Evolutionary conservation across 2,329 filamentous ascomycete species (phyloP).

Genomic region (Cryphonectria carpinicola): DNA sequence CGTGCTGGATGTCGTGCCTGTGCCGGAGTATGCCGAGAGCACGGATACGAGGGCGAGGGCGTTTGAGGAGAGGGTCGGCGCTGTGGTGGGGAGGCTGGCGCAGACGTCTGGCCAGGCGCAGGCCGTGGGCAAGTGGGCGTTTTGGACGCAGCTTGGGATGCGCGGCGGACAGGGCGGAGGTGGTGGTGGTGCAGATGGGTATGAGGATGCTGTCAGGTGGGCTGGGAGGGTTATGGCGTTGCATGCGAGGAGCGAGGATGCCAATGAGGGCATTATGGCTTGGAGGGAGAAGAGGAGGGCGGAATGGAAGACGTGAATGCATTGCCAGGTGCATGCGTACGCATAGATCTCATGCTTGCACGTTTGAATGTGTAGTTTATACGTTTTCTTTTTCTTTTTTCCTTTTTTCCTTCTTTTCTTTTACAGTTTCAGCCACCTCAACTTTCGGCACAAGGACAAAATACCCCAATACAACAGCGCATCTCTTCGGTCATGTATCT

Average conservation of each 20-base stretch:
- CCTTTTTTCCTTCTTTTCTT: background rate
- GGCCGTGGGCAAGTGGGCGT: conserved; percentile 42
- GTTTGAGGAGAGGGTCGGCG: conserved; percentile 34
- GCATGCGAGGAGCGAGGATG: conserved; percentile 37
- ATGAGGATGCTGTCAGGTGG: conserved; percentile 36
- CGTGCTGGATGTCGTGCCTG: conserved; percentile 35
- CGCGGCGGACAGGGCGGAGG: conserved; percentile 10
- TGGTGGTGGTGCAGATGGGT: conserved; percentile 32
- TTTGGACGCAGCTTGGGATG: conserved; percentile 39
- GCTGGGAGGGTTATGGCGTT: conserved; percentile 37
- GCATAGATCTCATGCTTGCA: background rate
- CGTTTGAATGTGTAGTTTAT: background rate
- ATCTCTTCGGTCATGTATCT: background rate
- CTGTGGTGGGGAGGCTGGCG: conserved; percentile 33
- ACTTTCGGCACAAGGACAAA: background rate
- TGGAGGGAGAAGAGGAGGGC: conserved; percentile 36
- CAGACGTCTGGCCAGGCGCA: conserved; percentile 35
- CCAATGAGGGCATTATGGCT: conserved; percentile 36
- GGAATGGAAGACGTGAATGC: conserved; percentile 31
- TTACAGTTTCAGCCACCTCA: background rate
- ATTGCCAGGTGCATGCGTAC: background rate
- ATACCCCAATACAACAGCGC: background rate
- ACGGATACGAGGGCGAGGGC: conserved; percentile 30
- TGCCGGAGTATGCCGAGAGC: conserved; percentile 24
- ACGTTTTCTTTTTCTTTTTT: too few species aligned